Conservation (phyloP, 352 stramenopile species). For the Phytopythium boreale region DNA sequence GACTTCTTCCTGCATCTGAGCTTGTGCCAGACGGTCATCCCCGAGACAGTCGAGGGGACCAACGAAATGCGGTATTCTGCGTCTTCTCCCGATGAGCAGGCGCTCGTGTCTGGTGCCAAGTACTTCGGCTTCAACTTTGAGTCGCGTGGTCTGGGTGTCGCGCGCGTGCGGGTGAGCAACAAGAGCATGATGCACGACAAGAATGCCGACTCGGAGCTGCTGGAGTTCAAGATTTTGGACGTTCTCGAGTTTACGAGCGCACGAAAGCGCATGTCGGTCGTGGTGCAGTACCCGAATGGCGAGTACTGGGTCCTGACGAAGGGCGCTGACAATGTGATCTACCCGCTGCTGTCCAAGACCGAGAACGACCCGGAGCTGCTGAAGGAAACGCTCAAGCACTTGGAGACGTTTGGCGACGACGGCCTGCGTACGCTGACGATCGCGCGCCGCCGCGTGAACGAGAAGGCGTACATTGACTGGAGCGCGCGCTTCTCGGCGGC, state of each 20-base stretch:
- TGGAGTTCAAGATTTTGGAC: constrained; percentile 87
- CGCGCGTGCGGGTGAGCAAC: constrained; percentile 53
- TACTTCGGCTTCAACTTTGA: constrained; percentile 79
- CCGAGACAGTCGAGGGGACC: constrained; percentile 45
- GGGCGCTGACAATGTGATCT: constrained; percentile 93
- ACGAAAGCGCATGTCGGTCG: constrained; percentile 79
- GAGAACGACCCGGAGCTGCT: constrained; percentile 57
- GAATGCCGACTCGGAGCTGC: constrained; percentile 30
- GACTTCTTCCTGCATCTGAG: constrained; percentile 86
- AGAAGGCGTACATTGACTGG: constrained; percentile 66
- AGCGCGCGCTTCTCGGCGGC: constrained; percentile 57
- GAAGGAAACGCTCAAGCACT: constrained; percentile 55
- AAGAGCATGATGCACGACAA: constrained; percentile 40
- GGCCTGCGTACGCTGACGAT: constrained; percentile 86
- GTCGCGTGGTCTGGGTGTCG: constrained; percentile 57
- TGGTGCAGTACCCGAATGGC: constrained; percentile 68
- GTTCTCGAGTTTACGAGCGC: constrained; percentile 96
- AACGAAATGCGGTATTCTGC: constrained; percentile 63
- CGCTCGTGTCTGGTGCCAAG: constrained; percentile 84
- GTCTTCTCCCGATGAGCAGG: constrained; percentile 87
- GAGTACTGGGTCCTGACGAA: constrained; percentile 80
- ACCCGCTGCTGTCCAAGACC: constrained; percentile 62
- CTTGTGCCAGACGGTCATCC: constrained; percentile 81
- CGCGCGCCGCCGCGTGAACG: constrained; percentile 46
- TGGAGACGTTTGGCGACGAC: constrained; percentile 82